phyloP scores from a whole-genome alignment of 768 basidiomycete genomes.

The Hypholoma fasciculare region DNA sequence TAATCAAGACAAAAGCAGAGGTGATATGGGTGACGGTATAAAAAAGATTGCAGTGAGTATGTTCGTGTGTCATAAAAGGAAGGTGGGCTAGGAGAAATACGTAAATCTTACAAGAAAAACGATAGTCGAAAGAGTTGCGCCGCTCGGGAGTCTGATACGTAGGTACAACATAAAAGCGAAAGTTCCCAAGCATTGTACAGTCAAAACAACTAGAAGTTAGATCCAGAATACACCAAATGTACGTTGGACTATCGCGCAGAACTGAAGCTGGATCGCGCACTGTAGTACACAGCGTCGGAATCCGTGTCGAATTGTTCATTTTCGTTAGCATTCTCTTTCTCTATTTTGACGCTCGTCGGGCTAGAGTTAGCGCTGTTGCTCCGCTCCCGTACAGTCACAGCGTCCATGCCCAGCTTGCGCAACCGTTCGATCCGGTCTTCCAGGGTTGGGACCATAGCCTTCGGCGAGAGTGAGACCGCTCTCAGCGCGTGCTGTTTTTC shows the following conservation, averaged over 20 bases:
- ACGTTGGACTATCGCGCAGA: background rate
- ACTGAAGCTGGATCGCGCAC: conserved; percentile 26
- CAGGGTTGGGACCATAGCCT: background rate
- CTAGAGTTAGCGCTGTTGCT: background rate
- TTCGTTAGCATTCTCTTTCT: background rate
- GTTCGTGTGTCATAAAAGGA: too few relatives aligned
- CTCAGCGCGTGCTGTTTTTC: background rate
- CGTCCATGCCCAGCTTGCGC: conserved; percentile 6
- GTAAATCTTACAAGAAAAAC: too few relatives aligned
- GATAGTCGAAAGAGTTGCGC: too few relatives aligned
- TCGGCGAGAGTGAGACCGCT: background rate
- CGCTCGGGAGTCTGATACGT: too few relatives aligned
- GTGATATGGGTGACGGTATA: too few relatives aligned
- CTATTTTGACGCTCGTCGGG: background rate
- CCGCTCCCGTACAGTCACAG: background rate
- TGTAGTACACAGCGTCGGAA: conserved; percentile 23
- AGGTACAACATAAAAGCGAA: too few relatives aligned
- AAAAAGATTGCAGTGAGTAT: too few relatives aligned
- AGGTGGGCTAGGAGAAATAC: too few relatives aligned
- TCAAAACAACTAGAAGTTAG: too few relatives aligned
- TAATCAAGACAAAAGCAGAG: too few relatives aligned
- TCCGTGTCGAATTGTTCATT: conserved; percentile 10
- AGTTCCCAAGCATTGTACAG: too few relatives aligned
- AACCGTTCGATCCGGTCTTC: conserved; percentile 6
- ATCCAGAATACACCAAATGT: too few relatives aligned